These are phyloP conservation scores for Kazachstania bromeliacearum DNA, from an alignment of 805 yeast genomes.

Conservation along the genomic window DNA sequence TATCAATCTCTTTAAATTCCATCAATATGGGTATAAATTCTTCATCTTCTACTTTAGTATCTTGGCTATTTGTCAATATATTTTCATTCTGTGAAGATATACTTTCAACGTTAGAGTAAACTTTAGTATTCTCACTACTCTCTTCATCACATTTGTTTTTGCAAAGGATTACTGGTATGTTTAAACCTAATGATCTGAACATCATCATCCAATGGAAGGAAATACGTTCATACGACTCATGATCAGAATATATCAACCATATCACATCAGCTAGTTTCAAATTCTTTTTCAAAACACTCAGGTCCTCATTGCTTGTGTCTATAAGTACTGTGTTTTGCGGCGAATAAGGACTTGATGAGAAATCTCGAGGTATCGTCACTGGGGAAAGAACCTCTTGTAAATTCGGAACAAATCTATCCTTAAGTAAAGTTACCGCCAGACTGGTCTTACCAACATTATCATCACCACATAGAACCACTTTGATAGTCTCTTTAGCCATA, in stretches of 20 bases:
- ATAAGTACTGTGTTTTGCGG: conserved; percentile 61
- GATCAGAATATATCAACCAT: conserved; percentile 91
- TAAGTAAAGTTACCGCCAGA: conserved; percentile 68
- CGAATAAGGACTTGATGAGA: conserved; percentile 48
- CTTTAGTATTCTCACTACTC: neutral
- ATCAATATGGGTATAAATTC: conserved; percentile 79
- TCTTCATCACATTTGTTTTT: conserved; percentile 62
- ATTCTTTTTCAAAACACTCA: conserved; percentile 52
- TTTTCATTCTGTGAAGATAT: neutral
- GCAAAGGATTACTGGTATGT: conserved; percentile 84
- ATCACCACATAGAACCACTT: conserved; percentile 92
- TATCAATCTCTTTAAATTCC: conserved; percentile 90
- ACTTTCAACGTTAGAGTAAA: neutral
- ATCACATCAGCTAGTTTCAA: conserved; percentile 81
- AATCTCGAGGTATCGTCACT: conserved; percentile 70
- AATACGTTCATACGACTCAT: conserved; percentile 86
- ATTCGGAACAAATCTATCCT: conserved; percentile 69
- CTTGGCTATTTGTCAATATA: conserved; percentile 12
- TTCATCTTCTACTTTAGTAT: conserved; percentile 49
- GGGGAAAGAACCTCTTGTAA: conserved; percentile 76
- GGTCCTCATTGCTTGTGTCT: conserved; percentile 71
- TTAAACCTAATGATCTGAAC: conserved; percentile 87
- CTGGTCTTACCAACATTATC: conserved; percentile 83
- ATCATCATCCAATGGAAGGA: conserved; percentile 91
- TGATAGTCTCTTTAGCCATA: conserved; percentile 45